phyloP scores from a whole-genome alignment of 495 filamentous ascomycete species.

The Penicillium alfredii region DNA sequence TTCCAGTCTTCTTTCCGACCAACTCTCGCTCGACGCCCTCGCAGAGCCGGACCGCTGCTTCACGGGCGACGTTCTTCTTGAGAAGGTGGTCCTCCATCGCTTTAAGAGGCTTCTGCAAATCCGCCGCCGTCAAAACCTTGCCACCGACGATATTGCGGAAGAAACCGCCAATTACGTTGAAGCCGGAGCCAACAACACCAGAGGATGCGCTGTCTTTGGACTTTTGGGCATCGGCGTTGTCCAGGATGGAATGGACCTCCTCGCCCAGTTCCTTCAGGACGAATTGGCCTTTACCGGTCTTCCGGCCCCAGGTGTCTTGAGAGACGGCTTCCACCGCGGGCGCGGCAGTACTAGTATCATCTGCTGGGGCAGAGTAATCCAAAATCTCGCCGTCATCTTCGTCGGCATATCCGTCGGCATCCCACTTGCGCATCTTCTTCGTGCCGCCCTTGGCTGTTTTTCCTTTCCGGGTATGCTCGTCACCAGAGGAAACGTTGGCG shows the following conservation, averaged over 20 bases:
- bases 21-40: constrained; percentile 86
- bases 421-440: constrained; percentile 88
- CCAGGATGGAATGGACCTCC: constrained; percentile 84
- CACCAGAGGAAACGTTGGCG: constrained; percentile 72
- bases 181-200: constrained; percentile 68
- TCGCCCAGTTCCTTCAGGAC: constrained; percentile 89
- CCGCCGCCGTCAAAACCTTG: constrained; percentile 78
- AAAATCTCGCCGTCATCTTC: constrained; percentile 76
- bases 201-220: constrained; percentile 40
- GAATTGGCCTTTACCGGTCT: constrained; percentile 83
- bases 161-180: constrained; percentile 75
- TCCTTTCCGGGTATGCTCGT: constrained; percentile 60
- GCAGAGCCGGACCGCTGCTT: constrained; percentile 87
- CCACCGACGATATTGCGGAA: constrained; percentile 94
- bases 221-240: constrained; percentile 61
- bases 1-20: constrained; percentile 84
- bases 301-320: constrained; percentile 72
- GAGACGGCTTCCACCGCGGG: constrained; percentile 65
- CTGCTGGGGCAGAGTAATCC: constrained; percentile 73
- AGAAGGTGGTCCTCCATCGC: constrained; percentile 94
- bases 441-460: constrained; percentile 50
- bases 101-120: constrained; percentile 85
- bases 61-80: constrained; percentile 92
- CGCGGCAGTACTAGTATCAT: constrained; percentile 46
- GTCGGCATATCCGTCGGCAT: constrained; percentile 79